Percentiles rank a stretch among this genome's conserved stretches.
Evolutionary conservation across 2,329 filamentous ascomycete species (phyloP).

Genomic region (Aspergillus uvarum): DNA sequence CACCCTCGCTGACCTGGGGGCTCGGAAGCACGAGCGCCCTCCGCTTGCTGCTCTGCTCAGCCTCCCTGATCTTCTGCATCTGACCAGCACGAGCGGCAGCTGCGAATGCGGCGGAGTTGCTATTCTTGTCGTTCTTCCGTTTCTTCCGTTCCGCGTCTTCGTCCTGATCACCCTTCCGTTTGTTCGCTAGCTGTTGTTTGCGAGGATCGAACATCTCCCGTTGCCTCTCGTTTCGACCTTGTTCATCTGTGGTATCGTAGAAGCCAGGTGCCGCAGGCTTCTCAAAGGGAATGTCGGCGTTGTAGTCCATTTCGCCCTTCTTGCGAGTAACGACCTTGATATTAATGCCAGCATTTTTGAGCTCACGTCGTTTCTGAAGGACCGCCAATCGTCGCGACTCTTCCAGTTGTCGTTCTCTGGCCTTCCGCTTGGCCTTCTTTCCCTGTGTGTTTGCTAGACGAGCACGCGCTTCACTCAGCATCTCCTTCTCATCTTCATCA

Average conservation of each 20-base stretch:
- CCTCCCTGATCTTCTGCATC: slow-evolving; percentile 90
- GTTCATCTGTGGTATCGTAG: slow-evolving; percentile 87
- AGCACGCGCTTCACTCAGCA: slow-evolving; percentile 95
- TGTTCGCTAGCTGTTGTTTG: slow-evolving; percentile 86
- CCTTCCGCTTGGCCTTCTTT: slow-evolving; percentile 98
- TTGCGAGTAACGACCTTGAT: slow-evolving; percentile 91
- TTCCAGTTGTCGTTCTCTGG: slow-evolving; percentile 89
- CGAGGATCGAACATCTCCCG: slow-evolving; percentile 84
- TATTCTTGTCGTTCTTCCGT: slow-evolving; percentile 83
- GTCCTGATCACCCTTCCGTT: slow-evolving; percentile 89
- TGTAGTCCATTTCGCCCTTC: slow-evolving; percentile 98
- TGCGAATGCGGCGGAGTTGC: slow-evolving; percentile 73
- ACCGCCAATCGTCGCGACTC: slow-evolving; percentile 87
- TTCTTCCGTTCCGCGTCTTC: slow-evolving; percentile 78
- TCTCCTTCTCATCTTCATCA: slow-evolving; percentile 99
- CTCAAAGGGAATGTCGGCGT: slow-evolving; percentile 97
- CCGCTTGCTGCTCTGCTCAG: slow-evolving; percentile 94
- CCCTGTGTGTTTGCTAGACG: slow-evolving; percentile 96
- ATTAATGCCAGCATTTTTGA: slow-evolving; percentile 97
- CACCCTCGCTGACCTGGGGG: slow-evolving; percentile 87
- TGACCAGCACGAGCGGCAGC: slow-evolving; percentile 91
- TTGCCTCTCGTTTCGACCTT: slow-evolving; percentile 76
- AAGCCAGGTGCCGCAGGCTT: slow-evolving; percentile 86
- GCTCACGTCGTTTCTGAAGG: slow-evolving; percentile 89
- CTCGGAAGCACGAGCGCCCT: slow-evolving; percentile 77